Conservation (phyloP, 2,329 filamentous ascomycete genomes). For the Hypoxylon sp. region DNA sequence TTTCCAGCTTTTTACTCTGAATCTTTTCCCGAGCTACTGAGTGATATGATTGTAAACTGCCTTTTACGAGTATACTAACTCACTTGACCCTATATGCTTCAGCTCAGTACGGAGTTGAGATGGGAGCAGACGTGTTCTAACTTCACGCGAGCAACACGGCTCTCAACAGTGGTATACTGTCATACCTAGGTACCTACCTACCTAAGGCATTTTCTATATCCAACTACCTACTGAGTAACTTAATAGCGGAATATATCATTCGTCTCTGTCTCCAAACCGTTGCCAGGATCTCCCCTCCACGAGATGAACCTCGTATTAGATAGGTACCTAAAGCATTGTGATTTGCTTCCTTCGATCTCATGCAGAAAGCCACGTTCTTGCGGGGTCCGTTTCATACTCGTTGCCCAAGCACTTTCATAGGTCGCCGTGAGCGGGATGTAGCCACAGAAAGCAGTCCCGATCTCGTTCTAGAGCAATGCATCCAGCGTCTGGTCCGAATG, state of each 20-base stretch:
- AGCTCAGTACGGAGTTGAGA: not conserved
- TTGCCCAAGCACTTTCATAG: slow-evolving; percentile 2
- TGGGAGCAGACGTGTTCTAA: not conserved
- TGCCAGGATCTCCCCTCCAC: not conserved
- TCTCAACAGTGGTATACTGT: too few relatives aligned
- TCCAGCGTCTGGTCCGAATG: not conserved
- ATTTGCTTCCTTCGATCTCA: not conserved
- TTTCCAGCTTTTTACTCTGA: slow-evolving; percentile 1
- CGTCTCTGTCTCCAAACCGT: not conserved
- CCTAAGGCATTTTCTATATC: not conserved
- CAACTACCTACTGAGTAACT: too few relatives aligned
- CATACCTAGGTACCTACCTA: too few relatives aligned
- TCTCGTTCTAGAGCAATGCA: not conserved
- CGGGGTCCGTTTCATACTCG: slow-evolving; percentile 3
- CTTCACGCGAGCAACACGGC: too few relatives aligned
- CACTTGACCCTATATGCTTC: not conserved
- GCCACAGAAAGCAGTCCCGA: not conserved
- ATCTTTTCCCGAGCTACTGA: slow-evolving; percentile 4
- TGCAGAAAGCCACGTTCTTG: not conserved
- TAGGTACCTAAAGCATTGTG: not conserved
- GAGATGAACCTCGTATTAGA: not conserved
- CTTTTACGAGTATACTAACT: not conserved
- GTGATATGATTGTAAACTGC: not conserved
- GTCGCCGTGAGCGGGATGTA: not conserved
- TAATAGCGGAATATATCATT: not conserved